Evolutionary conservation across 257 asterid species (phyloP).

Genomic region (Schizonepeta tenuifolia): DNA sequence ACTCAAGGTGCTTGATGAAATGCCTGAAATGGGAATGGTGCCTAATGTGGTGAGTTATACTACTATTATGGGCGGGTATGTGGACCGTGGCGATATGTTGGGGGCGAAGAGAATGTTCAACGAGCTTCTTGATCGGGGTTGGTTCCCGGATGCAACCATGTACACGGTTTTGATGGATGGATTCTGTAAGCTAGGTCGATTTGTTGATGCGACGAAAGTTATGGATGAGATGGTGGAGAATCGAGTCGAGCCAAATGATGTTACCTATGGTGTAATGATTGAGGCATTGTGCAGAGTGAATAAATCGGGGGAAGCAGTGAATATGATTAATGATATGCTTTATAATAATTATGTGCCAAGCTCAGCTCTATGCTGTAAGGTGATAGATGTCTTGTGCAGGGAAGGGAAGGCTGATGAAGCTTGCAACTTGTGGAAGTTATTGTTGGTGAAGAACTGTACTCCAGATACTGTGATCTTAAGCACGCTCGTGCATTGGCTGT

Average conservation of each 20-base stretch:
- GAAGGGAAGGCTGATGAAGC: constrained; percentile 80
- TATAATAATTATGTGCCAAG: constrained; percentile 72
- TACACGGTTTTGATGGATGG: constrained; percentile 94
- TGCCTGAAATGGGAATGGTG: constrained; percentile 85
- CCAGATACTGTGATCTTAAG: constrained; percentile 74
- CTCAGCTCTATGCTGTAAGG: constrained; percentile 70
- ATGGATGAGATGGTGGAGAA: constrained; percentile 96
- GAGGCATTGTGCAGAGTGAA: constrained; percentile 82
- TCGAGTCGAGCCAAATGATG: constrained; percentile 82
- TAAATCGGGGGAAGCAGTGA: constrained; percentile 77
- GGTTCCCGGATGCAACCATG: constrained; percentile 87
- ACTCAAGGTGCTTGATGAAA: constrained; percentile 73
- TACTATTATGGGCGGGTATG: constrained; percentile 73
- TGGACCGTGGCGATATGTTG: constrained; percentile 61
- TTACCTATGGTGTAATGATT: constrained; percentile 78
- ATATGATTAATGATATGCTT: constrained; percentile 81
- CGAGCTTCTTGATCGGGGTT: constrained; percentile 73
- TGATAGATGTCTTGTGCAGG: constrained; percentile 75
- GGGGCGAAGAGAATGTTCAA: constrained; percentile 70
- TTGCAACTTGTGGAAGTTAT: constrained; percentile 64
- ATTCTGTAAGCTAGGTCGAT: constrained; percentile 64
- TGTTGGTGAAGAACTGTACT: constrained; percentile 75
- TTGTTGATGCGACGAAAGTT: constrained; percentile 74
- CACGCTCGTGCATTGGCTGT: constrained; percentile 83
- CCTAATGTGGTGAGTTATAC: constrained; percentile 94